Evolutionary conservation across 176 grass and related monocot species (phyloP).

Genomic region (Oryza brachyantha): DNA sequence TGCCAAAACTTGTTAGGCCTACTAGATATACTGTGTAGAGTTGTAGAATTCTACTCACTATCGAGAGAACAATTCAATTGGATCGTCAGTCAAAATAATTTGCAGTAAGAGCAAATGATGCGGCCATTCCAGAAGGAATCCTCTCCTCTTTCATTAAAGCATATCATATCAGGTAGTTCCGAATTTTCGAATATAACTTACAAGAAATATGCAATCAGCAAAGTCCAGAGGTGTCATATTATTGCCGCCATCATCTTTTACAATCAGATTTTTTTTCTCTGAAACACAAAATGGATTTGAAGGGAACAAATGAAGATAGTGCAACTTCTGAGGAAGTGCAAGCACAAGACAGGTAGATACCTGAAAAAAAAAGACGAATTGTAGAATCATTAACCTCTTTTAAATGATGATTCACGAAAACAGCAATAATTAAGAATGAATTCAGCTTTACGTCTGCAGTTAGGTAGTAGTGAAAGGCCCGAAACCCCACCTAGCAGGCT

Average conservation of each 20-base stretch:
- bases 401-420: not conserved
- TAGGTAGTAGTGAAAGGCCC: conserved; percentile 13
- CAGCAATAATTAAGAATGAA: not conserved
- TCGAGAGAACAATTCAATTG: not conserved
- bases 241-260: conserved; percentile 42
- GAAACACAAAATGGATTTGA: not conserved
- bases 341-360: conserved; percentile 12
- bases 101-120: not conserved
- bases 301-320: not conserved
- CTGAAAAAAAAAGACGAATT: conserved; percentile 28
- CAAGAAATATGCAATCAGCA: conserved; percentile 23
- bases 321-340: not conserved
- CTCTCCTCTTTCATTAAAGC: conserved; percentile 7
- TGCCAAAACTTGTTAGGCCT: not conserved
- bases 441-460: conserved; percentile 9
- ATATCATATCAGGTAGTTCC: not conserved
- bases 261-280: conserved; percentile 6
- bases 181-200: conserved; percentile 24
- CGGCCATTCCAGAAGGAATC: conserved; percentile 1
- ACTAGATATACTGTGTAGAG: not conserved
- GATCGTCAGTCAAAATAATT: not conserved
- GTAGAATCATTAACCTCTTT: conserved; percentile 3
- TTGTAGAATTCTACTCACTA: not conserved
- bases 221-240: conserved; percentile 33
- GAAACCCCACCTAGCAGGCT: conserved; percentile 3